Evolutionary conservation across 495 filamentous ascomycete species (phyloP).

Genomic region (Acidiella bohemica): DNA sequence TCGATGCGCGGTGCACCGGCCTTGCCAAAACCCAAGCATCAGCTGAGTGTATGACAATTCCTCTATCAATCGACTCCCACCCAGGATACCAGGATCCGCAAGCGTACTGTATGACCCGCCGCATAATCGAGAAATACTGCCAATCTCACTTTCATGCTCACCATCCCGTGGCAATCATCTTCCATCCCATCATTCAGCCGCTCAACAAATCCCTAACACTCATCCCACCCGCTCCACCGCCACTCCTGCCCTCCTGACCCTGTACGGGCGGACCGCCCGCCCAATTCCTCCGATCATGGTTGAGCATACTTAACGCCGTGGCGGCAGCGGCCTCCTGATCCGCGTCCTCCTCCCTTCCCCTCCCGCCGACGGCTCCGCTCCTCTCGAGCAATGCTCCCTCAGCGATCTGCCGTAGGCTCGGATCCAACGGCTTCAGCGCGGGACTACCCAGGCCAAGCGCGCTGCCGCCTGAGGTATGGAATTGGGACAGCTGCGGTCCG

Average conservation of each 20-base stretch:
- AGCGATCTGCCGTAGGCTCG: constrained; percentile 2
- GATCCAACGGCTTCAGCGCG: constrained; percentile 13
- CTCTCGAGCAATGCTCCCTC: constrained; percentile 12
- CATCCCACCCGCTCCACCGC: constrained; percentile 19
- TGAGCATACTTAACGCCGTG: constrained; percentile 29
- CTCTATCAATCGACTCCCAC: too few relatives aligned
- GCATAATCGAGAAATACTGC: too few relatives aligned
- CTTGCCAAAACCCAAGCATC: too few relatives aligned
- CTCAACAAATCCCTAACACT: constrained; percentile 26
- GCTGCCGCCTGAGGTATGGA: constrained; percentile 10
- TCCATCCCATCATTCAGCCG: too few relatives aligned
- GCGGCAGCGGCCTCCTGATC: constrained; percentile 29
- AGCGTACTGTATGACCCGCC: background rate
- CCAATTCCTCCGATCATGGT: constrained; percentile 27
- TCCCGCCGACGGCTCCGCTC: constrained; percentile 8
- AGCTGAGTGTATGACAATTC: too few relatives aligned
- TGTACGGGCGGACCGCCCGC: background rate
- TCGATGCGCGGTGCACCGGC: background rate
- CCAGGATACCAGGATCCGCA: too few relatives aligned
- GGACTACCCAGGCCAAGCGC: constrained; percentile 15
- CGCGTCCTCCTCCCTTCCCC: constrained; percentile 19
- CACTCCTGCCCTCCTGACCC: constrained; percentile 1
- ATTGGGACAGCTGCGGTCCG: constrained; percentile 16
- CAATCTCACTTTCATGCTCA: too few relatives aligned
- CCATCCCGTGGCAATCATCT: too few relatives aligned